A percentile compares a stretch with the other conserved stretches of the same genome.
phyloP scores from a whole-genome alignment of 495 filamentous ascomycete species.

The Baudoinia panamericana region DNA sequence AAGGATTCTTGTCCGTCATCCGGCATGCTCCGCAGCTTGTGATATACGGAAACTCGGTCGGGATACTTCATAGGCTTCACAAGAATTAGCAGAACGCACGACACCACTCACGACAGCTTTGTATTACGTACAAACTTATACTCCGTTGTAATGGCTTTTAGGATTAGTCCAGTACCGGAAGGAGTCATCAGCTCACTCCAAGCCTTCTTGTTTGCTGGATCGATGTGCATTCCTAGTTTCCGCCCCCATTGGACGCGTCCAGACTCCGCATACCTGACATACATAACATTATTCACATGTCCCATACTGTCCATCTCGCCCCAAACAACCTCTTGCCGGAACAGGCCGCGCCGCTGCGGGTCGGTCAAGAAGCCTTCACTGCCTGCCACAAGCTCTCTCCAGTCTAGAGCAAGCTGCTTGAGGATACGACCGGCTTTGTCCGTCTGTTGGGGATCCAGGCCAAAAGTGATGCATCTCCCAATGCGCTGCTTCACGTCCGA shows the following conservation, averaged over 20 bases:
- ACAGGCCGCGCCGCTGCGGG: conserved; percentile 49
- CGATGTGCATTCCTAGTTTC: conserved; percentile 58
- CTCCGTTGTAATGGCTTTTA: conserved; percentile 68
- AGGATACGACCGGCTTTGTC: conserved; percentile 49
- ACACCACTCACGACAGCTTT: not conserved
- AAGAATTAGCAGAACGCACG: conserved; percentile 35
- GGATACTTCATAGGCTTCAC: conserved; percentile 84
- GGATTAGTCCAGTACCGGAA: conserved; percentile 57
- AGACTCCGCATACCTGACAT: conserved; percentile 74
- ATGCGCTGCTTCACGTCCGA: conserved; percentile 57
- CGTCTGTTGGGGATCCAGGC: conserved; percentile 48
- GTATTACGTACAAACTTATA: conserved; percentile 70
- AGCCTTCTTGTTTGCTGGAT: conserved; percentile 47
- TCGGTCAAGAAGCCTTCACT: conserved; percentile 71
- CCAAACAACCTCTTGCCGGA: conserved; percentile 67
- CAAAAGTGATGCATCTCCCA: conserved; percentile 77
- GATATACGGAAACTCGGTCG: conserved; percentile 76
- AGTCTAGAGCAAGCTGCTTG: conserved; percentile 51
- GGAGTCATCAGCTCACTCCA: conserved; percentile 64
- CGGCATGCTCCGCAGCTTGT: conserved; percentile 55
- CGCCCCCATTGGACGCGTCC: conserved; percentile 71
- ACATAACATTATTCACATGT: conserved; percentile 83
- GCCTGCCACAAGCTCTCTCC: conserved; percentile 64
- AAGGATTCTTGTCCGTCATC: conserved; percentile 40
- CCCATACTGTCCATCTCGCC: conserved; percentile 67